Evolutionary conservation across 2,329 filamentous ascomycete species (phyloP).

Genomic region (Fusarium clavum): DNA sequence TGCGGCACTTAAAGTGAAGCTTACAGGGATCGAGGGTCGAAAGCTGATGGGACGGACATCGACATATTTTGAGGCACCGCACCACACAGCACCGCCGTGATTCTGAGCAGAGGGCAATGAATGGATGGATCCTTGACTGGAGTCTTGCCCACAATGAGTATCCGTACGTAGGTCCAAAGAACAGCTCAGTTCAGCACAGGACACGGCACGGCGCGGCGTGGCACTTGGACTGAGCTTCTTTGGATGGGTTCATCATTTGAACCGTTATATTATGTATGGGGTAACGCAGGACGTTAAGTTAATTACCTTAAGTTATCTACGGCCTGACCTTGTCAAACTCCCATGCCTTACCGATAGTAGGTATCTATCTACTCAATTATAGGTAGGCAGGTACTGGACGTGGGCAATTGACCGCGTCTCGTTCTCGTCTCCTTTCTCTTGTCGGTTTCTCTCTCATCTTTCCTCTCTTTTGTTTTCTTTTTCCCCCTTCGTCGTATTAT

Average conservation of each 20-base stretch:
- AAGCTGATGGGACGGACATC: conserved; percentile 36
- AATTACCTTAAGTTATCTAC: not conserved
- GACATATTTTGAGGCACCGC: conserved; percentile 41
- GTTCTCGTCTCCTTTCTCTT: conserved; percentile 9
- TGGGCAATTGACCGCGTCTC: not conserved
- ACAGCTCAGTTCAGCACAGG: conserved; percentile 3
- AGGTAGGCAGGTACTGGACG: not conserved
- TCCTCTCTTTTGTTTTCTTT: conserved; percentile 1
- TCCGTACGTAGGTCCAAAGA: not conserved
- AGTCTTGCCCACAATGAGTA: conserved; percentile 1
- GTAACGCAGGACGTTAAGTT: not conserved
- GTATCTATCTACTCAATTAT: not conserved
- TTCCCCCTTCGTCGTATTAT: conserved; percentile 8
- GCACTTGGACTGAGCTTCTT: conserved; percentile 13
- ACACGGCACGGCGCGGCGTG: conserved; percentile 18
- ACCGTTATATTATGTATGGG: conserved; percentile 23
- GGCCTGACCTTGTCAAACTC: not conserved
- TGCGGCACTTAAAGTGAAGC: not conserved
- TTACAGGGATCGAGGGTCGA: conserved; percentile 40
- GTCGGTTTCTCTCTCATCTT: not conserved
- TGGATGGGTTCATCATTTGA: conserved; percentile 14
- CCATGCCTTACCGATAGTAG: not conserved
- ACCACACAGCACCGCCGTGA: conserved; percentile 14
- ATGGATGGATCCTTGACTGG: conserved; percentile 12
- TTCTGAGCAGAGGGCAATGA: conserved; percentile 21